Evolutionary conservation across 2,329 filamentous ascomycete genomes (phyloP), one percentile per base, ranked within the genome.

Genomic region (Periconia digitata): DNA sequence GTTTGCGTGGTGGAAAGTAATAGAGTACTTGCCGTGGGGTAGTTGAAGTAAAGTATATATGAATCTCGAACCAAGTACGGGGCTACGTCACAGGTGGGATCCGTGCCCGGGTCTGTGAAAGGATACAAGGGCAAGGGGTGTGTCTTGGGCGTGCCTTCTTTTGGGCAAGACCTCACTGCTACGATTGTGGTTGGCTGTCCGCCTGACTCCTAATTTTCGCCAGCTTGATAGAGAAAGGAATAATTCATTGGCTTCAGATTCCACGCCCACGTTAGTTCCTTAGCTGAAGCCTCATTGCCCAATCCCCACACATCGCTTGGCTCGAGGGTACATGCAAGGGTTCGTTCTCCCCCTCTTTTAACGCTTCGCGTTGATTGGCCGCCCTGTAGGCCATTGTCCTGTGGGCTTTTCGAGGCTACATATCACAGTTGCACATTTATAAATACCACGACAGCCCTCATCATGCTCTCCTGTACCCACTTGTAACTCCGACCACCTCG

Each of bases 71-170:
- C 20, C 23, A 36, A 40, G 34, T 42, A 50, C 49, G 44, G 23
- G 44, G 41, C 41, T 51, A 51, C 49, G 49, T 51, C 53, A 54
- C 42, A 52, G 41, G 51, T 40, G 29, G 42, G 45, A 35, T 43
- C 41, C 36, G 40, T 44, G 20, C 23, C 38, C 47, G 22, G 34
- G 40, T 44, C 37, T 24, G 13, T 58, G 43, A 53, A 58, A 54
- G 48, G 46, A 56, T 48, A 47, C 46, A 53, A 51, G 54, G 51
- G 51, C 53, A 32, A 32, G 27, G 27, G 27, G 27, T 12, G 27
- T 32, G 37, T 10, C 4, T 13, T 15, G 27, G 27, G 27, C 8
- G 27, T 32, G 37, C 10, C 4, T 13, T 15, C 27, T 32, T 32
- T 32, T 32, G n/a, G 27, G 27, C 27, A 32, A 32, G 27, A 32